Conservation (phyloP, 306 rosid genomes). For the Mimosa bimucronata region DNA sequence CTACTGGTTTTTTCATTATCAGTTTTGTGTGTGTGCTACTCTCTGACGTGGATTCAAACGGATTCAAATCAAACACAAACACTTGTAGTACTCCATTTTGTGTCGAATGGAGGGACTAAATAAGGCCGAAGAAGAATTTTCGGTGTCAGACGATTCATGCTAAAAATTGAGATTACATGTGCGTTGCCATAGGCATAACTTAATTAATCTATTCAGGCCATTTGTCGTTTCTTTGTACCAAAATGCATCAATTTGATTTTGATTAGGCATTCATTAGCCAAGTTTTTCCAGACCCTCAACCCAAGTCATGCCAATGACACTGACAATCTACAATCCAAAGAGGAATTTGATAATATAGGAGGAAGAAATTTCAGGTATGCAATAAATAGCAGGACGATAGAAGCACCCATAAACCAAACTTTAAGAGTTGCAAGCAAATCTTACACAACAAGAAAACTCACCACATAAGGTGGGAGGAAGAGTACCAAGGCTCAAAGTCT, state of each 20-base stretch:
- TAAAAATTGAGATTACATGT: neutral
- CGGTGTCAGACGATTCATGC: neutral
- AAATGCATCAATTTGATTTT: too few species aligned
- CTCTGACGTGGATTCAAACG: constrained; percentile 1
- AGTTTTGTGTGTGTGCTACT: constrained; percentile 11
- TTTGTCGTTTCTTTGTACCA: neutral
- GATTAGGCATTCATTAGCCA: neutral
- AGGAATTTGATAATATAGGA: constrained; percentile 4
- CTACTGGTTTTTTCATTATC: constrained; percentile 6
- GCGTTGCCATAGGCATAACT: neutral
- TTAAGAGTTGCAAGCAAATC: neutral
- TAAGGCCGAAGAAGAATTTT: constrained; percentile 12
- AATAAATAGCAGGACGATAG: neutral
- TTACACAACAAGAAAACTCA: constrained; percentile 39
- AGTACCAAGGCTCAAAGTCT: constrained; percentile 73
- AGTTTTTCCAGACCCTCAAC: neutral
- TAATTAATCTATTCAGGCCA: neutral
- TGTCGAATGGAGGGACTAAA: neutral
- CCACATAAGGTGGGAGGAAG: constrained; percentile 80
- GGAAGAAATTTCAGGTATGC: neutral
- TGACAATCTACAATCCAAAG: too few species aligned
- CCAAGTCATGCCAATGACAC: neutral
- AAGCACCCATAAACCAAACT: neutral
- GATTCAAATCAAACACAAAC: constrained; percentile 6
- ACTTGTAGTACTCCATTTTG: constrained; percentile 12